Evolutionary conservation across 1,139 yeast genomes (phyloP).

Genomic region (Magnusiomyces suaveolens): DNA sequence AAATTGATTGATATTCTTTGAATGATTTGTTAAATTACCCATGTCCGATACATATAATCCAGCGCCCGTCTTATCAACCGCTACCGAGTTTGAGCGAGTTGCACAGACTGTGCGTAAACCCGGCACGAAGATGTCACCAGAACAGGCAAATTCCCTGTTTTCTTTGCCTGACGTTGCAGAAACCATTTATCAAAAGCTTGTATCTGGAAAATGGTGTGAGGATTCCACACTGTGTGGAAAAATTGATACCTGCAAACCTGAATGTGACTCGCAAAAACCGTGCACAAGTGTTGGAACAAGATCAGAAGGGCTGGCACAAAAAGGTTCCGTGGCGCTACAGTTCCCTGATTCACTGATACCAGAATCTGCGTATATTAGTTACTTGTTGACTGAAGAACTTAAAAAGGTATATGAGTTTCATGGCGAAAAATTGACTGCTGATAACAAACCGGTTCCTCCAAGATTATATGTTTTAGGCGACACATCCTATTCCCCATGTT

Average conservation of each 20-base stretch:
- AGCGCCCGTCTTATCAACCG: conserved; percentile 55
- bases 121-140: conserved; percentile 28
- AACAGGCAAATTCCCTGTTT: too few relatives aligned
- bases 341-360: conserved; percentile 75
- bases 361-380: conserved; percentile 67
- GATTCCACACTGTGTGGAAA: conserved; percentile 45
- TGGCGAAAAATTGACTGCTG: background rate
- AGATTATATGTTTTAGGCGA: conserved; percentile 55
- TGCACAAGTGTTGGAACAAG: too few relatives aligned
- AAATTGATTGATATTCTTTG: too few relatives aligned
- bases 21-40: too few relatives aligned
- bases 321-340: conserved; percentile 59
- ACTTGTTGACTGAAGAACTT: conserved; percentile 35
- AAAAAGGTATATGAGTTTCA: conserved; percentile 14
- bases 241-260: conserved; percentile 17
- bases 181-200: conserved; percentile 19
- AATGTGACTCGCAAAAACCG: too few relatives aligned
- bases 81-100: conserved; percentile 47
- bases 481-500: conserved; percentile 89
- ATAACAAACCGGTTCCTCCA: conserved; percentile 18
- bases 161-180: conserved; percentile 19
- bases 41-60: background rate
- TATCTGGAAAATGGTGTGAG: conserved; percentile 38
- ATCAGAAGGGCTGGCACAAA: conserved; percentile 21
- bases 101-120: conserved; percentile 33